Conservation (phyloP, 2,329 filamentous ascomycete genomes). For the Hymenoscyphus occultus region DNA sequence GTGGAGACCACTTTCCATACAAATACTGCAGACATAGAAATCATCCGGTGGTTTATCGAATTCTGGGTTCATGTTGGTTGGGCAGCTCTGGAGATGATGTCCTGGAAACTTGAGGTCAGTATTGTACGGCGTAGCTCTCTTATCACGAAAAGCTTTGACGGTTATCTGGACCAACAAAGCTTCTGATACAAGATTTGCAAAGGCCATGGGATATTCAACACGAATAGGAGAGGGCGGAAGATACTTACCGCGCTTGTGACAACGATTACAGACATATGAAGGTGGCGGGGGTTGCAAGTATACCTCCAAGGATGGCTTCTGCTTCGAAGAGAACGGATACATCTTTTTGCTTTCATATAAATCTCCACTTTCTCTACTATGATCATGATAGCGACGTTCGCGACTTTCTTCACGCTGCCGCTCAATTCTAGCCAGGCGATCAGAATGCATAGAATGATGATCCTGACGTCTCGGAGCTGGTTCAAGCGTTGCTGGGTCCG, state of each 20-base stretch:
- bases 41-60: constrained; percentile 37
- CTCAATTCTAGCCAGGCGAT: neutral
- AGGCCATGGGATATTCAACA: neutral
- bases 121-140: neutral
- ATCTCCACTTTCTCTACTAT: neutral
- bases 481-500: neutral
- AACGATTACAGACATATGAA: constrained; percentile 32
- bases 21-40: constrained; percentile 39
- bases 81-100: constrained; percentile 41
- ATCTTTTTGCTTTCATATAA: neutral
- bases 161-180: neutral
- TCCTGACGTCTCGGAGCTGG: neutral
- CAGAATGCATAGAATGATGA: neutral
- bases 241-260: constrained; percentile 26
- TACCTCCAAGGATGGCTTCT: constrained; percentile 6
- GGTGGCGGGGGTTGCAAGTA: constrained; percentile 20
- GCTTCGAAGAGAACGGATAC: neutral
- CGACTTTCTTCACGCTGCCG: neutral
- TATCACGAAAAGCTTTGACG: too few species aligned
- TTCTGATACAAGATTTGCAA: neutral
- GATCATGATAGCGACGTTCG: neutral
- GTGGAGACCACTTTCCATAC: constrained; percentile 37
- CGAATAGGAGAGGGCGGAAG: neutral
- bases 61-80: constrained; percentile 42
- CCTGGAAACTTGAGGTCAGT: constrained; percentile 31